phyloP scores from a whole-genome alignment of 2,329 filamentous ascomycete species.

The Calonectria hongkongensis region DNA sequence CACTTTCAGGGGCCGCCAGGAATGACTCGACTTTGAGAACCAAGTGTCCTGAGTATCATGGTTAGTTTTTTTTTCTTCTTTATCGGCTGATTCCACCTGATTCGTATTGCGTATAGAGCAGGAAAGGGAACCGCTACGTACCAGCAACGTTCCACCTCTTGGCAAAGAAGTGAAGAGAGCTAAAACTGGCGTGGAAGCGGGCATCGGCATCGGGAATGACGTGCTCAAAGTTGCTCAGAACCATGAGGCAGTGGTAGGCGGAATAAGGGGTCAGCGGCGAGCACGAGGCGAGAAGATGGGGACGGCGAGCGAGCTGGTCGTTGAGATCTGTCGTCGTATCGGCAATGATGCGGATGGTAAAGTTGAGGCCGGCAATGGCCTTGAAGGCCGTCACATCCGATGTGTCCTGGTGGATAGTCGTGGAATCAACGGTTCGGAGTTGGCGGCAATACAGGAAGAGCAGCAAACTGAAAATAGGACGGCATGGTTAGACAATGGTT shows the following conservation, averaged over 20 bases:
- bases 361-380: conserved; percentile 61
- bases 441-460: conserved; percentile 60
- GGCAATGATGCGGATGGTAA: conserved; percentile 60
- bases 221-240: conserved; percentile 58
- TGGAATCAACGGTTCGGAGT: conserved; percentile 54
- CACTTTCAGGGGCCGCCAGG: conserved; percentile 51
- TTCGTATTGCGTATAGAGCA: background rate
- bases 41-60: conserved; percentile 50
- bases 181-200: conserved; percentile 59
- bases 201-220: conserved; percentile 57
- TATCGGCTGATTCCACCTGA: background rate
- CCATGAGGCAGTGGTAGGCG: conserved; percentile 59
- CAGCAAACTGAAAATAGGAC: conserved; percentile 52
- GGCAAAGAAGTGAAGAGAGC: conserved; percentile 59
- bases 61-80: conserved; percentile 37
- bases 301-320: conserved; percentile 56
- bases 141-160: conserved; percentile 60
- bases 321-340: conserved; percentile 61
- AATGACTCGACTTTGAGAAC: conserved; percentile 55
- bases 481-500: conserved; percentile 1
- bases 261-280: conserved; percentile 60
- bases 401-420: conserved; percentile 47
- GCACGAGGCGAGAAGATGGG: conserved; percentile 58
- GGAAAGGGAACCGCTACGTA: conserved; percentile 40
- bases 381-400: conserved; percentile 58